Percentiles rank a stretch among this genome's conserved stretches.
These are phyloP conservation scores for Zygnema cylindricum DNA, from an alignment of 139 green algal species.

Conservation along the genomic window DNA sequence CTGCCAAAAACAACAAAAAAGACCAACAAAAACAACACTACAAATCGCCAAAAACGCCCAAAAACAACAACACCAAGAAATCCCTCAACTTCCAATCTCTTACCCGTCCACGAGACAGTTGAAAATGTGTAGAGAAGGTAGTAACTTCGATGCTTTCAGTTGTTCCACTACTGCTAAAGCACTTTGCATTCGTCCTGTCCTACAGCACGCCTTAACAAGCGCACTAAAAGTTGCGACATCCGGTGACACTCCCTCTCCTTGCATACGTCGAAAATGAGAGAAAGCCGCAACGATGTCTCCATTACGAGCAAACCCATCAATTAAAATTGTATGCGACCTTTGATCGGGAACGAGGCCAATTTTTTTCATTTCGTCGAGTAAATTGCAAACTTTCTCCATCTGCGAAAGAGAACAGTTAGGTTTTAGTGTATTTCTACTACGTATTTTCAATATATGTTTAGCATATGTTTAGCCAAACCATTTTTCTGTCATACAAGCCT, in stretches of 20 bases:
- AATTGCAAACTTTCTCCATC: background rate
- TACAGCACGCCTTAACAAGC: constrained; percentile 23
- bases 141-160: background rate
- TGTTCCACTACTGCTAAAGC: background rate
- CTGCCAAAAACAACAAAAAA: no score
- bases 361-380: background rate
- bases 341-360: background rate
- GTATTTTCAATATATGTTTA: no score
- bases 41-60: no score
- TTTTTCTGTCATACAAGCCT: background rate
- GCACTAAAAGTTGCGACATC: constrained; percentile 12
- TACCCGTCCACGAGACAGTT: constrained; percentile 6
- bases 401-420: no score
- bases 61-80: no score
- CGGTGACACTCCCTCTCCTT: background rate
- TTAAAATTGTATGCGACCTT: background rate
- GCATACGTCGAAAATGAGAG: background rate
- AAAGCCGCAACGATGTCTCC: background rate
- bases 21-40: no score
- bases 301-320: background rate
- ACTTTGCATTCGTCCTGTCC: background rate
- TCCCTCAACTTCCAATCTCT: no score
- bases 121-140: background rate
- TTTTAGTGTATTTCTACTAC: no score
- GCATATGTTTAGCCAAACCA: background rate